Evolutionary conservation across 345 rosid genomes (phyloP).

Genomic region (Ceriops decandra): DNA sequence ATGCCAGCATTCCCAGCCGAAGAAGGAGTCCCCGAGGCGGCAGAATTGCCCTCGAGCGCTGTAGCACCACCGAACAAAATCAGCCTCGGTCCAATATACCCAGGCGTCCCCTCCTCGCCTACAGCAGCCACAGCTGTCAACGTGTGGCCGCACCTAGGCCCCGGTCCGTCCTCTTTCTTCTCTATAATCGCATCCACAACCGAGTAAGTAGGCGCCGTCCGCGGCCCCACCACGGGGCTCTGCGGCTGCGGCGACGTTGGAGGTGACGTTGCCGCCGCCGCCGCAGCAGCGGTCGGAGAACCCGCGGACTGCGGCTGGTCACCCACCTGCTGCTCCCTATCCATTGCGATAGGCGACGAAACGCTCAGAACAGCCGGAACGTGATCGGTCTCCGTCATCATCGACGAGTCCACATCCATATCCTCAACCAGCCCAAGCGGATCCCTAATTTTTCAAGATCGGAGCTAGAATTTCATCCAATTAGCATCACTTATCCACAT

Average conservation of each 20-base stretch:
- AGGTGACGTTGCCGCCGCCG: slow-evolving; percentile 16
- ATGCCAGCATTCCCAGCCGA: slow-evolving; percentile 98
- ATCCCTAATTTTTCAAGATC: slow-evolving; percentile 54
- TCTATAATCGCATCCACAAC: slow-evolving; percentile 75
- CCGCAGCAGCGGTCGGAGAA: slow-evolving; percentile 14
- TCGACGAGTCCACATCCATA: slow-evolving; percentile 79
- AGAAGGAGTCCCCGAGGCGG: slow-evolving; percentile 82
- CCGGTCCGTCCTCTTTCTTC: slow-evolving; percentile 93
- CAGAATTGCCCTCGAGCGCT: slow-evolving; percentile 92
- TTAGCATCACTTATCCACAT: slow-evolving; percentile 49
- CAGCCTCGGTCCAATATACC: slow-evolving; percentile 81
- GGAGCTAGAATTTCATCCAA: slow-evolving; percentile 36
- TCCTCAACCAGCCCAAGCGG: slow-evolving; percentile 6
- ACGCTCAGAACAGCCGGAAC: slow-evolving; percentile 37
- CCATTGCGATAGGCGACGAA: slow-evolving; percentile 41
- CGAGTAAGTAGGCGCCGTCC: slow-evolving; percentile 88
- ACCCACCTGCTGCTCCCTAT: slow-evolving; percentile 46
- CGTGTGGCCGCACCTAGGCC: slow-evolving; percentile 98
- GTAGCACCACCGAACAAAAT: slow-evolving; percentile 97
- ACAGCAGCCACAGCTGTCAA: slow-evolving; percentile 90
- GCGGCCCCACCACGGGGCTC: slow-evolving; percentile 63
- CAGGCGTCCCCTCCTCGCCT: slow-evolving; percentile 88
- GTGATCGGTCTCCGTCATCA: slow-evolving; percentile 64
- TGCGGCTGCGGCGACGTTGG: slow-evolving; percentile 31
- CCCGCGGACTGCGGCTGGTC: slow-evolving; percentile 38